phyloP scores from a whole-genome alignment of 371 early-diverging fungal genomes.

The Saksenaea vasiformis region DNA sequence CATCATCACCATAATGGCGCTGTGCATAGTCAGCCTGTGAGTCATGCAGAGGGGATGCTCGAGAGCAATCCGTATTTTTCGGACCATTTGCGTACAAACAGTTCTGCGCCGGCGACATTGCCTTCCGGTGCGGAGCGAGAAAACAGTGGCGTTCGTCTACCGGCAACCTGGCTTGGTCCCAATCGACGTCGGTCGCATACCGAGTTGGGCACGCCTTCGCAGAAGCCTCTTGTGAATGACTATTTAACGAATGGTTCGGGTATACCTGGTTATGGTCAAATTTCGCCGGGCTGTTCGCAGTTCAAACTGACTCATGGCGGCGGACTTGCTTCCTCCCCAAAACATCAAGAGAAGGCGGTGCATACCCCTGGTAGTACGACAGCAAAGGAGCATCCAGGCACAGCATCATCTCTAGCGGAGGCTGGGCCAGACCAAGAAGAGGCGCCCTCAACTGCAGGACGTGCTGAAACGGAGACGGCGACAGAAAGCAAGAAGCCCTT shows the following conservation, averaged over 20 bases:
- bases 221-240: background rate
- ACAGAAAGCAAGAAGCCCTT: constrained; percentile 9
- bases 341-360: background rate
- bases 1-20: constrained; percentile 18
- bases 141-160: background rate
- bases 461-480: background rate
- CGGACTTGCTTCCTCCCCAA: background rate
- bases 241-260: background rate
- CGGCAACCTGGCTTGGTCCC: background rate
- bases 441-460: background rate
- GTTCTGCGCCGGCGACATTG: background rate
- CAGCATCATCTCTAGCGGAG: background rate
- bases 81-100: background rate
- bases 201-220: constrained; percentile 2
- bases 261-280: background rate
- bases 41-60: background rate
- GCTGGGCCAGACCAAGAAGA: background rate
- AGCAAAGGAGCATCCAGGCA: background rate
- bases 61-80: constrained; percentile 15
- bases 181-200: constrained; percentile 14
- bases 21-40: constrained; percentile 18
- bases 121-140: background rate
- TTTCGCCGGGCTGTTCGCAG: background rate
- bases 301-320: background rate
- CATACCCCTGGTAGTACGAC: background rate